Evolutionary conservation across 768 basidiomycete species (phyloP).

Genomic region (Cystoderma amianthinum): DNA sequence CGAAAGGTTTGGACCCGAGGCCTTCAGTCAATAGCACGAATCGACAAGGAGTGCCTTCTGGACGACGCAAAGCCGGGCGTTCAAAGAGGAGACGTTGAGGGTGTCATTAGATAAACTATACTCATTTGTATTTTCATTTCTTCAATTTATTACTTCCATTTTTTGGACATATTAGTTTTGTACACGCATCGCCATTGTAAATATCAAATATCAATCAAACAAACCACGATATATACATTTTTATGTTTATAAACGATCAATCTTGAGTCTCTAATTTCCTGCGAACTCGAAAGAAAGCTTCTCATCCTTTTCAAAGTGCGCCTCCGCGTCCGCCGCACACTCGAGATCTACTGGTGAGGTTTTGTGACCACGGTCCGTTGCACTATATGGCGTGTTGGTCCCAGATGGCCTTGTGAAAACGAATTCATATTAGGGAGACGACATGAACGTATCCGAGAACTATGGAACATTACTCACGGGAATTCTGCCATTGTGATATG

Average conservation of each 20-base stretch:
- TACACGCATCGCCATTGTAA: no score
- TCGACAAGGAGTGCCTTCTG: slow-evolving; percentile 56
- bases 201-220: no score
- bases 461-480: slow-evolving; percentile 23
- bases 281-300: background rate
- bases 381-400: slow-evolving; percentile 13
- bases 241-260: background rate
- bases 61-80: slow-evolving; percentile 60
- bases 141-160: no score
- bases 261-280: slow-evolving; percentile 6
- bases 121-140: no score
- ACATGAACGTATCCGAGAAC: background rate
- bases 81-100: slow-evolving; percentile 63
- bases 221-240: background rate
- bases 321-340: slow-evolving; percentile 8
- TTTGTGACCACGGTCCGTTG: slow-evolving; percentile 7
- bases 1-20: slow-evolving; percentile 63
- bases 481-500: slow-evolving; percentile 56
- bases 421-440: background rate
- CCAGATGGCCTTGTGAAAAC: slow-evolving; percentile 10
- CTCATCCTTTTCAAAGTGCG: slow-evolving; percentile 1
- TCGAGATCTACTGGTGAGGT: slow-evolving; percentile 8
- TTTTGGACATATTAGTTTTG: no score
- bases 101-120: no score
- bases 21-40: slow-evolving; percentile 52